Evolutionary conservation across 805 yeast genomes (phyloP), one percentile per base, ranked within the genome.

Genomic region (Kodamaea restingae): DNA sequence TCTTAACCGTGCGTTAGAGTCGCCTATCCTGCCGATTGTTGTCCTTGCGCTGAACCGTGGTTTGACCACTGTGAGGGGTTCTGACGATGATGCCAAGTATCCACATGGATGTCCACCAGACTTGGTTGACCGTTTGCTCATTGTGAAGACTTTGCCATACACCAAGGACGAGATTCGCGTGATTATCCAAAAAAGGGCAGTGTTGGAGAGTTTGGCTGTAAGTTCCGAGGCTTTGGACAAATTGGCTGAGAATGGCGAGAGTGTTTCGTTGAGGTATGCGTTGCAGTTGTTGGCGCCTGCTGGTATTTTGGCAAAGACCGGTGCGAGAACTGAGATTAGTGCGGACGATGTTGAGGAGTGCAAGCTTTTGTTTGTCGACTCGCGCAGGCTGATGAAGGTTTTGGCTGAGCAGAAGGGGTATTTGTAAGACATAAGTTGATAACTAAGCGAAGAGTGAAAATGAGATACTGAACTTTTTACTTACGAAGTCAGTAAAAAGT

Each of bases 61-160:
- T 43, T 70, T 87, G 69, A 85, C 96, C 6, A 79, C 88, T 2
- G 84, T 95, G 18, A 78, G 95, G 51, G 99, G 99, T 32, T 84
- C 96, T 5, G 81, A 74, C 21, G 86, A 80, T 44, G 95, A 84
- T 53, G 72, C 80, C 35, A 76, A 76, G 43, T 82, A 96, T 14
- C 97, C 98, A 32, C 98, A 93, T 60, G 99, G 99, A 27, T 80
- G 91, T 47, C 98, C 99, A 21, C 84, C 95, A 9, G 99, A 93
- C 68, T 74, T 93, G 58, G 72, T 90, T 44, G 99, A 93, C 65
- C 73, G 99, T 50, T 70, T 91, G 47, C 78, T 93, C 51, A 93
- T 93, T 55, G 88, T 93, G 34, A 81, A 95, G 63, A 93, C 99
- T 4, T 71, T 86, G 46, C 88, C 95, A n/a, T 93, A 93, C 70